A percentile compares a stretch with the other conserved stretches of the same genome.
These are phyloP conservation scores for Didymella arachidicola DNA, from an alignment of 2,329 filamentous ascomycete species.

Conservation along the genomic window DNA sequence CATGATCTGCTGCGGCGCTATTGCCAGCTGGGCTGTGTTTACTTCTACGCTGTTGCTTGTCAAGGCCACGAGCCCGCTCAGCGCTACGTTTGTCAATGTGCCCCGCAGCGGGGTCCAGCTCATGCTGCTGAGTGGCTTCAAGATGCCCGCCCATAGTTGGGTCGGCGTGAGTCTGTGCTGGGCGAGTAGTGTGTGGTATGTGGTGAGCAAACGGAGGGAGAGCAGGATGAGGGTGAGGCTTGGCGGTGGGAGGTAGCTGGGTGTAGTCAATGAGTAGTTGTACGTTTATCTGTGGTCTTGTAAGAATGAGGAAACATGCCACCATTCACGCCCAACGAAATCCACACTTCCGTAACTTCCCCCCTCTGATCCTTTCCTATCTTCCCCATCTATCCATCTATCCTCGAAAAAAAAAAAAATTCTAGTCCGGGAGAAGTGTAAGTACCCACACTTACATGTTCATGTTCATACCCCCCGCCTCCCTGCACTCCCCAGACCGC, in stretches of 20 bases:
- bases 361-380: too few species aligned
- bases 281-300: background rate
- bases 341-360: too few species aligned
- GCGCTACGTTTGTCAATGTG: slow-evolving; percentile 59
- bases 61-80: slow-evolving; percentile 60
- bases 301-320: too few species aligned
- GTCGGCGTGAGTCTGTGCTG: slow-evolving; percentile 61
- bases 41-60: slow-evolving; percentile 58
- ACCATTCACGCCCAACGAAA: too few species aligned
- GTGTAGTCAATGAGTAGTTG: background rate
- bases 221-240: slow-evolving; percentile 39
- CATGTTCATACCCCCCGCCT: too few species aligned
- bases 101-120: slow-evolving; percentile 60
- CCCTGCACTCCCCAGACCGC: too few species aligned
- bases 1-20: slow-evolving; percentile 58
- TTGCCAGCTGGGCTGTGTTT: slow-evolving; percentile 60
- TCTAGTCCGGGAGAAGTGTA: too few species aligned
- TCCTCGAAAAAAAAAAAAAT: too few species aligned
- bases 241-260: slow-evolving; percentile 8
- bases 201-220: slow-evolving; percentile 53
- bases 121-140: slow-evolving; percentile 57
- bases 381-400: too few species aligned
- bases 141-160: slow-evolving; percentile 61
- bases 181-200: slow-evolving; percentile 60
- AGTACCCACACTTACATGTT: too few species aligned